These are phyloP conservation scores for Myriangium duriaei DNA, from an alignment of 2,329 filamentous ascomycete species.

Conservation along the genomic window DNA sequence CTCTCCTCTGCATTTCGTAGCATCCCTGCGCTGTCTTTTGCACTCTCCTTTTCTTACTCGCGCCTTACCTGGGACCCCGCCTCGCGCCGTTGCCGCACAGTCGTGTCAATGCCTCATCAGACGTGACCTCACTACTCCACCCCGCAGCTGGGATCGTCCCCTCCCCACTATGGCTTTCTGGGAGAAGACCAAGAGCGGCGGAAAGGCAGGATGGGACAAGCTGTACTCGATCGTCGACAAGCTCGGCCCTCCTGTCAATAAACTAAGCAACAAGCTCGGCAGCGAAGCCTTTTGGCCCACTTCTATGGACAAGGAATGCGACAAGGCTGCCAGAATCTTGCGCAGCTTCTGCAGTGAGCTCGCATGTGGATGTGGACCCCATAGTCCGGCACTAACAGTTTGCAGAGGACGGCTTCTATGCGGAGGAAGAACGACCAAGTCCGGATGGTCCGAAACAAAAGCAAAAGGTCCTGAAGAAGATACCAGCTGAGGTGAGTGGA, in stretches of 20 bases:
- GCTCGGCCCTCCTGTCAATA: constrained; percentile 59
- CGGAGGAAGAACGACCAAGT: constrained; percentile 36
- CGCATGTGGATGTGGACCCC: constrained; percentile 19
- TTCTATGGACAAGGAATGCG: constrained; percentile 74
- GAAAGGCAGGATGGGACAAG: constrained; percentile 61
- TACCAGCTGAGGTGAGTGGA: constrained; percentile 47
- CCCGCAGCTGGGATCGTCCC: not conserved
- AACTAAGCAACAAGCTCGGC: constrained; percentile 67
- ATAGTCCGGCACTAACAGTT: too few relatives aligned
- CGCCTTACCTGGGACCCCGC: too few relatives aligned
- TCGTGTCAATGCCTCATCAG: too few relatives aligned
- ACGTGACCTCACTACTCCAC: not conserved
- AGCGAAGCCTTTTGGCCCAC: constrained; percentile 77
- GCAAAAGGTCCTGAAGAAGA: constrained; percentile 63
- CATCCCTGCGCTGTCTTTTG: too few relatives aligned
- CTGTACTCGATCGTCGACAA: constrained; percentile 56
- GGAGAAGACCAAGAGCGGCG: constrained; percentile 41
- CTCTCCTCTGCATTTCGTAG: too few relatives aligned
- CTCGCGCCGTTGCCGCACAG: too few relatives aligned
- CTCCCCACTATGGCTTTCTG: constrained; percentile 28
- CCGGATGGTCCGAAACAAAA: constrained; percentile 44
- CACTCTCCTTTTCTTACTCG: too few relatives aligned
- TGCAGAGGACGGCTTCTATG: constrained; percentile 58
- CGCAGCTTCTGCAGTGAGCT: constrained; percentile 80
- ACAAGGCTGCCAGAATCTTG: constrained; percentile 81